Conservation (phyloP, 768 basidiomycete genomes). For the Kwoniella botswanensis region DNA sequence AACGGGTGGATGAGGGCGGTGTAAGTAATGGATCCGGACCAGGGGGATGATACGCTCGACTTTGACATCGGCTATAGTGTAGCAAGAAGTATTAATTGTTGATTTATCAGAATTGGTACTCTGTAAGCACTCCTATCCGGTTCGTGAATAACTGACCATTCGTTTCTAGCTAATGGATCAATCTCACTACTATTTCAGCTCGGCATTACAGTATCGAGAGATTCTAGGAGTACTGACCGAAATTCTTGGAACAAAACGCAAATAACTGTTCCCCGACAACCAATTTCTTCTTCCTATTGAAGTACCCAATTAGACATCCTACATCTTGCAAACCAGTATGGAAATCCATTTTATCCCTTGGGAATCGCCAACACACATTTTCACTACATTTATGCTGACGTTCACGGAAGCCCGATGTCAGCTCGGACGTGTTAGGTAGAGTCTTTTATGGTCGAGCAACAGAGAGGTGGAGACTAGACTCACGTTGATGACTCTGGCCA, state of each 20-base stretch:
- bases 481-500: slow-evolving; percentile 15
- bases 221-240: slow-evolving; percentile 4
- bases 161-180: background rate
- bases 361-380: slow-evolving; percentile 9
- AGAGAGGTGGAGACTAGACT: background rate
- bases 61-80: too few relatives aligned
- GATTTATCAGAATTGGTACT: too few relatives aligned
- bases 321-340: slow-evolving; percentile 5
- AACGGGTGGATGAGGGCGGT: background rate
- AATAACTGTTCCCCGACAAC: slow-evolving; percentile 5
- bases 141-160: background rate
- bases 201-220: background rate
- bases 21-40: background rate
- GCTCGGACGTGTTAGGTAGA: too few relatives aligned
- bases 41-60: too few relatives aligned
- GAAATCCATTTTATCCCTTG: background rate
- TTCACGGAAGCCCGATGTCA: background rate
- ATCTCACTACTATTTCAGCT: background rate
- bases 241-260: slow-evolving; percentile 16
- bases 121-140: background rate
- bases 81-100: too few relatives aligned
- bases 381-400: slow-evolving; percentile 8
- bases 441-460: too few relatives aligned
- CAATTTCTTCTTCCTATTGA: background rate
- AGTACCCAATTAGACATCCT: background rate